Evolutionary conservation across 1,284 basidiomycete genomes (phyloP), one percentile per base, ranked within the genome.

Genomic region (Ceratobasidium sp.): DNA sequence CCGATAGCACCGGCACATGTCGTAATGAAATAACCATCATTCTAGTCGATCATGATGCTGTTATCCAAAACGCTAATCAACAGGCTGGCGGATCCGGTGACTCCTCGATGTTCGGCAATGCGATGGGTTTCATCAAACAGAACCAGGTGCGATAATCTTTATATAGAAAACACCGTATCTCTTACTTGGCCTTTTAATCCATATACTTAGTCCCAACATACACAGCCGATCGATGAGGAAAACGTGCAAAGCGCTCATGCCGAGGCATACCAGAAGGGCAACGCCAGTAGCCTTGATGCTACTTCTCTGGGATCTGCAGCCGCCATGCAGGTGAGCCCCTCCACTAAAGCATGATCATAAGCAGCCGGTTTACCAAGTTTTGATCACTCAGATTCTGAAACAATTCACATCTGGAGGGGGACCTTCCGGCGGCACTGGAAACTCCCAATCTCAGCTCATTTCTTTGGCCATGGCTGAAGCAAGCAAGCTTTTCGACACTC

Each of bases 391-490:
- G 91, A 86, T 86, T 10, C 83, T 93, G 78, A 90, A 92, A 83
- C 81, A 86, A 80, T 94, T 94, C 85, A 92, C 91, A 0, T 88
- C 70, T 15, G 86, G 86, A 13, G 83, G 84, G 7, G 83, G 83
- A 1, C 81, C 83, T 23, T 80, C 76, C 1, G 84, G 86, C 6
- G 83, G 80, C 3, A 84, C 83, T 10, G 83, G 83, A 33, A 82
- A 80, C 40, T 61, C 48, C 54, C 77, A 69, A 54, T 73, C 87
- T 0, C 84, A 94, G 83, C 87, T 97, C 75, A 91, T 97, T 84
- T 91, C 92, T 81, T 84, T 95, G 84, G 95, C 94, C 13, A 94
- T 96, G 93, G 89, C 90, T 0, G 92, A 96, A 83, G 93, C 91
- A 0, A 87, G 88, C 44, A 91, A 93, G 83, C 85, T 95, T 70